Evolutionary conservation across 805 yeast genomes (phyloP).

Genomic region (Candida odintsovae): DNA sequence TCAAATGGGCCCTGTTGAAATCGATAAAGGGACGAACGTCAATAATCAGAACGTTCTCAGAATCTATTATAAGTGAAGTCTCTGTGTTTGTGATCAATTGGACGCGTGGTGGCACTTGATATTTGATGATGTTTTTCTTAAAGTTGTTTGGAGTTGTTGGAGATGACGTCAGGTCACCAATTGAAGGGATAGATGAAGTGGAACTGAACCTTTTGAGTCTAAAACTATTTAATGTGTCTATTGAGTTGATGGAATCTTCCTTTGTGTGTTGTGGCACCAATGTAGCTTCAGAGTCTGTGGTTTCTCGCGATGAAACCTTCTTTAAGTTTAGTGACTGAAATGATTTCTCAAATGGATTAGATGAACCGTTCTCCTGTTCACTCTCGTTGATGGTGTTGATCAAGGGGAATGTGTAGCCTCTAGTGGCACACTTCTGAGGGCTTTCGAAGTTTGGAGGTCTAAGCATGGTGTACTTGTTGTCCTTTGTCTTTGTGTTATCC

Average conservation of each 20-base stretch:
- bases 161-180: slow-evolving; percentile 1
- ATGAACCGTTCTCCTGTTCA: background rate
- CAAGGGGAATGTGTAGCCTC: background rate
- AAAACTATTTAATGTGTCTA: slow-evolving; percentile 14
- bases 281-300: slow-evolving; percentile 1
- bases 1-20: slow-evolving; percentile 52
- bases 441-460: background rate
- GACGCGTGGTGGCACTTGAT: slow-evolving; percentile 10
- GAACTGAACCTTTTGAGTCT: slow-evolving; percentile 17
- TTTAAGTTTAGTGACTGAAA: slow-evolving; percentile 1
- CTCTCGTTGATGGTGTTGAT: background rate
- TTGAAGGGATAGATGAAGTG: slow-evolving; percentile 11
- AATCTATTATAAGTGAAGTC: slow-evolving; percentile 1
- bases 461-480: background rate
- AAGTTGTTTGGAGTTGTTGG: slow-evolving; percentile 5
- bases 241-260: slow-evolving; percentile 13
- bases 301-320: slow-evolving; percentile 1
- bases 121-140: slow-evolving; percentile 15
- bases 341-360: slow-evolving; percentile 7
- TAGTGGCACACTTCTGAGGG: background rate
- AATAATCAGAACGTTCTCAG: slow-evolving; percentile 38
- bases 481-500: background rate
- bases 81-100: slow-evolving; percentile 8
- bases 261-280: slow-evolving; percentile 1
- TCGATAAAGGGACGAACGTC: slow-evolving; percentile 84